phyloP scores from a whole-genome alignment of 1,284 basidiomycete species.

The Uromyces viciae-fabae region DNA sequence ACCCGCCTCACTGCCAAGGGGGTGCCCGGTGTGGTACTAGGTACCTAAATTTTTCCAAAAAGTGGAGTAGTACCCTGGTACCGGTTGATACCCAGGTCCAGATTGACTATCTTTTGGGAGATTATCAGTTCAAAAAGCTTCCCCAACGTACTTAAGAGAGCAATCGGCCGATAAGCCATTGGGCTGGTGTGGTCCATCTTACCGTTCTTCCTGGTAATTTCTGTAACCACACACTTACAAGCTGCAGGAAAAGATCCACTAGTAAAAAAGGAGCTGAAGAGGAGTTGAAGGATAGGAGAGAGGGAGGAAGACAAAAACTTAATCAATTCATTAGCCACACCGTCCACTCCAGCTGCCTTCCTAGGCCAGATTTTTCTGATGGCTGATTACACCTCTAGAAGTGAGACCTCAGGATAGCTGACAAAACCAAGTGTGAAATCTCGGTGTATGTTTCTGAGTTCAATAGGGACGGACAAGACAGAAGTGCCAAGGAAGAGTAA shows the following conservation, averaged over 20 bases:
- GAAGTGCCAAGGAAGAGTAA: not conserved
- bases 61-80: too few relatives aligned
- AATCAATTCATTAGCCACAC: not conserved
- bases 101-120: not conserved
- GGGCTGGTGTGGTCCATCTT: not conserved
- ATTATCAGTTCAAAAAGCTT: not conserved
- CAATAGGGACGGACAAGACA: not conserved
- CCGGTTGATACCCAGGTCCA: too few relatives aligned
- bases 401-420: not conserved
- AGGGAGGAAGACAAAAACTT: too few relatives aligned
- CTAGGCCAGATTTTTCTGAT: not conserved
- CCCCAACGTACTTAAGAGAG: not conserved
- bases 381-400: not conserved
- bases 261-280: too few relatives aligned
- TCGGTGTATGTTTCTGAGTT: not conserved
- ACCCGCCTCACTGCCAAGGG: too few relatives aligned
- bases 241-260: too few relatives aligned
- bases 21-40: too few relatives aligned
- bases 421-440: not conserved
- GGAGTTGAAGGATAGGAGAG: not conserved
- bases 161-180: not conserved
- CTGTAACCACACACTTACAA: too few relatives aligned
- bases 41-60: too few relatives aligned
- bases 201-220: not conserved
- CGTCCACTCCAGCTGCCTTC: too few relatives aligned